Evolutionary conservation across 2,329 filamentous ascomycete species (phyloP).

Genomic region (Leptosphaerulina australis): DNA sequence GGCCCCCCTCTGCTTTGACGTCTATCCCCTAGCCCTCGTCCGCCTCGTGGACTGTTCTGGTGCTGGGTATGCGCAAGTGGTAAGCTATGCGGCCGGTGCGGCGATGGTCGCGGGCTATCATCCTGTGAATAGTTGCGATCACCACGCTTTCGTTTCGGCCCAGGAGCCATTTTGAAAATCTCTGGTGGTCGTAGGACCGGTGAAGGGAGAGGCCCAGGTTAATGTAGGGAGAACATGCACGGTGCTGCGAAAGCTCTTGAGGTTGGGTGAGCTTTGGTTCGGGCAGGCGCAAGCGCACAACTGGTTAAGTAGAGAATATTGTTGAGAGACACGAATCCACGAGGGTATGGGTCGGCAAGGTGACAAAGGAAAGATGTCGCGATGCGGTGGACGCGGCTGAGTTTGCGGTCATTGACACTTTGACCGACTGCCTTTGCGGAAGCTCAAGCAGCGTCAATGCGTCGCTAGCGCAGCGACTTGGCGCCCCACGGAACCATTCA

Average conservation of each 20-base stretch:
- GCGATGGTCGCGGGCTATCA: slow-evolving; percentile 53
- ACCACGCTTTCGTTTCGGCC: slow-evolving; percentile 62
- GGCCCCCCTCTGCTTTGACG: slow-evolving; percentile 25
- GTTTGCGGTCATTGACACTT: slow-evolving; percentile 19
- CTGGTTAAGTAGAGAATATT: not conserved
- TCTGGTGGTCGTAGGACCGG: slow-evolving; percentile 38
- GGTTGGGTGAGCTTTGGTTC: not conserved
- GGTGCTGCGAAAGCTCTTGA: slow-evolving; percentile 14
- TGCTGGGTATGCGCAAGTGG: slow-evolving; percentile 59
- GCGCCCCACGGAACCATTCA: slow-evolving; percentile 14
- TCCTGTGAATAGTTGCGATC: slow-evolving; percentile 55
- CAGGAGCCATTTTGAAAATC: slow-evolving; percentile 57
- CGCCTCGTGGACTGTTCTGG: slow-evolving; percentile 40
- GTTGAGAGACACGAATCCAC: slow-evolving; percentile 7
- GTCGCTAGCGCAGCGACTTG: slow-evolving; percentile 16
- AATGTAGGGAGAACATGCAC: slow-evolving; percentile 40
- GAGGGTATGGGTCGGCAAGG: slow-evolving; percentile 17
- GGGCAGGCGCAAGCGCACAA: not conserved
- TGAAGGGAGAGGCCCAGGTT: slow-evolving; percentile 26
- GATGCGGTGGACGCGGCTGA: slow-evolving; percentile 27
- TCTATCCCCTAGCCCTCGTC: slow-evolving; percentile 33
- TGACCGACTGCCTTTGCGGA: slow-evolving; percentile 15
- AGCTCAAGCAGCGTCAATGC: slow-evolving; percentile 18
- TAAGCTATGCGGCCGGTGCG: slow-evolving; percentile 58
- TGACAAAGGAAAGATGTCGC: slow-evolving; percentile 16